phyloP scores from a whole-genome alignment of 768 basidiomycete species.

The Macrocybe gigantea region DNA sequence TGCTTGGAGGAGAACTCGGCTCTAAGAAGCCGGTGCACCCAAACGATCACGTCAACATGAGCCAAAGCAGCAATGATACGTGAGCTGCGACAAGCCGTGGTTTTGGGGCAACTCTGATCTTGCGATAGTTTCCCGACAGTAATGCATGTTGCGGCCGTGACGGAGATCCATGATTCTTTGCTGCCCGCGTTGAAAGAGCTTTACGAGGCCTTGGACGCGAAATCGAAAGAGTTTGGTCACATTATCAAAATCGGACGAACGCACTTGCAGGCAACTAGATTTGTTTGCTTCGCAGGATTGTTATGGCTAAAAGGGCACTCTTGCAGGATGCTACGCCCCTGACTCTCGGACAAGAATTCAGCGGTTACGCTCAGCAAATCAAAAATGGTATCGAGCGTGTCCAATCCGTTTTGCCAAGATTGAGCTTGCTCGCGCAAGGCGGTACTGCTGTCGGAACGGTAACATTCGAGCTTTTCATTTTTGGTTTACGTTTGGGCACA shows the following conservation, averaged over 20 bases:
- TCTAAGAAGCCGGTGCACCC: conserved; percentile 98
- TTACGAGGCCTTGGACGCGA: conserved; percentile 76
- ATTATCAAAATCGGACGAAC: conserved; percentile 99
- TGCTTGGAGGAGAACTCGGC: conserved; percentile 91
- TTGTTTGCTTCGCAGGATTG: too few species aligned
- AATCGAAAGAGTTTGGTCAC: conserved; percentile 76
- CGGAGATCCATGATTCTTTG: conserved; percentile 73
- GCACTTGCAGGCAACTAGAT: conserved; percentile 68
- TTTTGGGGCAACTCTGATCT: too few species aligned
- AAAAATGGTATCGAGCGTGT: conserved; percentile 86
- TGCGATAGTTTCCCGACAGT: conserved; percentile 86
- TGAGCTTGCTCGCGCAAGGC: conserved; percentile 91
- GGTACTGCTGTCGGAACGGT: conserved; percentile 99
- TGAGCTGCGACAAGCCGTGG: conserved; percentile 29
- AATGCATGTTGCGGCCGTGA: conserved; percentile 97
- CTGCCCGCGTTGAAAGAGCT: conserved; percentile 84
- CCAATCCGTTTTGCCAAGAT: conserved; percentile 73
- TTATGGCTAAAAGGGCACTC: too few species aligned
- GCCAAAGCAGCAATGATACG: conserved; percentile 99
- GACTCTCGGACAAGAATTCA: conserved; percentile 98
- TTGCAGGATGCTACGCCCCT: conserved; percentile 91
- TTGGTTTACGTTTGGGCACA: conserved; percentile 5
- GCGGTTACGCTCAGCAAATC: conserved; percentile 94
- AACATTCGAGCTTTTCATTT: conserved; percentile 10
- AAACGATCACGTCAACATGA: conserved; percentile 99